Evolutionary conservation across 352 stramenopile genomes (phyloP).

Genomic region (Elongisporangium undulatum): DNA sequence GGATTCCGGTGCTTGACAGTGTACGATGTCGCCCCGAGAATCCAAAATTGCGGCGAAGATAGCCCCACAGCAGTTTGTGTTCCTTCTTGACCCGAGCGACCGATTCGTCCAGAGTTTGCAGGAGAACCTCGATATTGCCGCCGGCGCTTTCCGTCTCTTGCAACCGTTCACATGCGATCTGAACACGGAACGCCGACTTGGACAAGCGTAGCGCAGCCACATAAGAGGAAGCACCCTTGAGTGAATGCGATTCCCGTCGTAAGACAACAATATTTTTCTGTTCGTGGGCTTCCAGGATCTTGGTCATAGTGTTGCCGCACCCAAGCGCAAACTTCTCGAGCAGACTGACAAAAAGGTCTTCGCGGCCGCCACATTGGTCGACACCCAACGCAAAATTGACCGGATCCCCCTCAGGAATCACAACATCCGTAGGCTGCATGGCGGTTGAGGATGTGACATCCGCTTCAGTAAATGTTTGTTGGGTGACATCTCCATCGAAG

Average conservation of each 20-base stretch:
- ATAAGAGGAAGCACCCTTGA: conserved; percentile 81
- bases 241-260: conserved; percentile 67
- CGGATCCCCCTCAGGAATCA: conserved; percentile 73
- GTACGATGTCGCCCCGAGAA: conserved; percentile 24
- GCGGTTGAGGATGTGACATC: conserved; percentile 6
- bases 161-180: conserved; percentile 67
- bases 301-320: conserved; percentile 51
- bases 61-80: conserved; percentile 55
- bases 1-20: conserved; percentile 6
- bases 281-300: conserved; percentile 45
- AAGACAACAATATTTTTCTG: conserved; percentile 41
- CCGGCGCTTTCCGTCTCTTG: conserved; percentile 26
- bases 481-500: not conserved
- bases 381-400: conserved; percentile 78
- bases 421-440: conserved; percentile 24
- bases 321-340: conserved; percentile 73
- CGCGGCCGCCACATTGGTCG: conserved; percentile 67
- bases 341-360: conserved; percentile 77
- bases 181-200: conserved; percentile 77
- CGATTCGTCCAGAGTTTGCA: conserved; percentile 33
- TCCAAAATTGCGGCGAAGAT: conserved; percentile 78
- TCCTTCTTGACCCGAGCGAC: conserved; percentile 54
- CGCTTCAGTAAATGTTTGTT: not conserved
- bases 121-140: conserved; percentile 17
- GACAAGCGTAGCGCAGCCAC: conserved; percentile 71